Evolutionary conservation across 352 stramenopile species (phyloP).

Genomic region (Globisporangium paddicum): DNA sequence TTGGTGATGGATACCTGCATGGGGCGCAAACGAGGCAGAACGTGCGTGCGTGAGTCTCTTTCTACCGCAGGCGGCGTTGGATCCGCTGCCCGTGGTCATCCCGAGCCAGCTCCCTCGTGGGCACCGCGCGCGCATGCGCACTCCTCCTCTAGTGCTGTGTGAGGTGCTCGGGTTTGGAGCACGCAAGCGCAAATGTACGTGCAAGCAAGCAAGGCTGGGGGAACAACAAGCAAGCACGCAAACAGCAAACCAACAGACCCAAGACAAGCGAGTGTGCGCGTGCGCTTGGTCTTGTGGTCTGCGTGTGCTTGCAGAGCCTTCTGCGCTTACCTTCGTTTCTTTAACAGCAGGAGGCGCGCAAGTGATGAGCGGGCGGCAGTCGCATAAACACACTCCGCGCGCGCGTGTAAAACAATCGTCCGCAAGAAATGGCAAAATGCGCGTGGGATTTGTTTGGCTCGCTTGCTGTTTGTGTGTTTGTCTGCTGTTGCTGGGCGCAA

Average conservation of each 20-base stretch:
- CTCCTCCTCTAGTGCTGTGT: background rate
- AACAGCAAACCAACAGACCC: background rate
- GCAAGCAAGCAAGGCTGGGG: background rate
- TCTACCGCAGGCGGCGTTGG: background rate
- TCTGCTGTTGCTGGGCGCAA: background rate
- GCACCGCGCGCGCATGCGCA: conserved; percentile 6
- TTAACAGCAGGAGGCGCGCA: background rate
- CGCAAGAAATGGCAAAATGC: background rate
- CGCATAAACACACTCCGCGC: conserved; percentile 13
- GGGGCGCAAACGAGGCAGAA: background rate
- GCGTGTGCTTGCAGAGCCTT: conserved; percentile 3
- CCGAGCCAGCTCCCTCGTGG: background rate
- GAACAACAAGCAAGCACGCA: background rate
- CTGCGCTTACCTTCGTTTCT: conserved; percentile 6
- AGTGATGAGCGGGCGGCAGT: background rate
- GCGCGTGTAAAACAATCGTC: conserved; percentile 4
- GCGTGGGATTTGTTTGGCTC: background rate
- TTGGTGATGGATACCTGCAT: background rate
- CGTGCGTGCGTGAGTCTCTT: conserved; percentile 2
- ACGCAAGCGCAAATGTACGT: conserved; percentile 2
- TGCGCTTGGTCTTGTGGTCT: background rate
- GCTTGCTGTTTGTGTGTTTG: background rate
- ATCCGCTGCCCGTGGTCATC: conserved; percentile 7
- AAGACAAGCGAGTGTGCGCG: background rate
- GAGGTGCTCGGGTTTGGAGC: background rate